A percentile compares a stretch with the other conserved stretches of the same genome.
Conservation (phyloP, 2,329 filamentous ascomycete species). For the Colletotrichum salicis region DNA sequence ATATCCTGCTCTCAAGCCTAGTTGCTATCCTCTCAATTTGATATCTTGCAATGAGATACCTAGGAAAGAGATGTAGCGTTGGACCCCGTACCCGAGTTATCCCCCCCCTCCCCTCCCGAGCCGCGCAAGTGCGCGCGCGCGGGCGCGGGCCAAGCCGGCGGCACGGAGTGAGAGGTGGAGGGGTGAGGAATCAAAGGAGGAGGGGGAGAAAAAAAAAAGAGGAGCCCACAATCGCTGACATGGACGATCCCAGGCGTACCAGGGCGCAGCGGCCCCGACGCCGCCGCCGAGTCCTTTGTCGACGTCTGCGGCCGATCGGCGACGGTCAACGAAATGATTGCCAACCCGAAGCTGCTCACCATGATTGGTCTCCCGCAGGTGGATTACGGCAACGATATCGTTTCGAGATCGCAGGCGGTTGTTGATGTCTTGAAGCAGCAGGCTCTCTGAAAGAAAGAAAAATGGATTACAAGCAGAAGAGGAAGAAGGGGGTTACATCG, state of each 20-base stretch:
- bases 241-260: conserved; percentile 3
- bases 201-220: not conserved
- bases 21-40: not conserved
- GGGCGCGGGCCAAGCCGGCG: not conserved
- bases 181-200: not conserved
- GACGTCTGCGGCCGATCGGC: conserved; percentile 46
- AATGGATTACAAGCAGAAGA: too few species aligned
- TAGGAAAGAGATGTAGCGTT: not conserved
- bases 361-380: conserved; percentile 46
- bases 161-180: not conserved
- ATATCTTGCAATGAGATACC: too few species aligned
- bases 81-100: not conserved
- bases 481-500: not conserved
- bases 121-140: not conserved
- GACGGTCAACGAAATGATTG: conserved; percentile 47
- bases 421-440: conserved; percentile 36
- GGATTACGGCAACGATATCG: conserved; percentile 44
- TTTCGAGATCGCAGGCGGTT: conserved; percentile 41
- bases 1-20: not conserved
- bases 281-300: conserved; percentile 41
- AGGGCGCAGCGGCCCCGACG: conserved; percentile 30
- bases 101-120: not conserved
- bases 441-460: not conserved
- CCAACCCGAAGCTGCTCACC: conserved; percentile 42
- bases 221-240: conserved; percentile 2